Evolutionary conservation across 1,139 yeast genomes (phyloP).

Genomic region (Taphrina deformans): DNA sequence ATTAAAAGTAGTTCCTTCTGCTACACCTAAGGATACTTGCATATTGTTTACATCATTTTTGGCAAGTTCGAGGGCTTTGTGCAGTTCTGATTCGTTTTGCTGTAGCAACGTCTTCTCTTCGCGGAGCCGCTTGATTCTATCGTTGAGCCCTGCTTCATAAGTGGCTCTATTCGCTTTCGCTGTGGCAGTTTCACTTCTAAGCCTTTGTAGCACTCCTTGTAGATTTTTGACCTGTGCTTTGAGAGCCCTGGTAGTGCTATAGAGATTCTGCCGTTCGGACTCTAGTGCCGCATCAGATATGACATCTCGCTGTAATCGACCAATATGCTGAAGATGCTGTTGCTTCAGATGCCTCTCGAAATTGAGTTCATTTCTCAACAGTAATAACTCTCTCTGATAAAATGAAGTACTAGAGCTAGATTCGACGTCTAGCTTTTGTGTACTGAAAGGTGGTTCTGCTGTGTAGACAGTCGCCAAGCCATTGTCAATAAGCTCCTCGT

Average conservation of each 20-base stretch:
- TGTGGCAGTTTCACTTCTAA: conserved; percentile 34
- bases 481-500: not conserved
- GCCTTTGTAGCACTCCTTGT: conserved; percentile 25
- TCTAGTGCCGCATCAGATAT: conserved; percentile 37
- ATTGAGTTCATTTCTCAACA: conserved; percentile 63
- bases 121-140: conserved; percentile 35
- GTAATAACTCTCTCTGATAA: conserved; percentile 57
- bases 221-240: conserved; percentile 34
- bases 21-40: conserved; percentile 18
- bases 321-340: conserved; percentile 53
- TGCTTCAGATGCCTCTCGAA: conserved; percentile 59
- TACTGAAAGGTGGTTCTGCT: not conserved
- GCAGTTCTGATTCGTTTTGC: conserved; percentile 14
- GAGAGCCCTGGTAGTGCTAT: conserved; percentile 34
- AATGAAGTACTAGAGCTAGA: conserved; percentile 25
- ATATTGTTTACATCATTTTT: conserved; percentile 13
- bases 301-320: conserved; percentile 44
- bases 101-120: conserved; percentile 33
- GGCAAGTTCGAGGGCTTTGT: conserved; percentile 8
- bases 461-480: not conserved
- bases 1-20: conserved; percentile 16
- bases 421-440: not conserved
- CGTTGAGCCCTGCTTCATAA: conserved; percentile 35
- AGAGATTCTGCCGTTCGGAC: conserved; percentile 36
- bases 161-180: conserved; percentile 32